These are phyloP conservation scores for Leccinum imitatum DNA, from an alignment of 768 basidiomycete species.

Conservation along the genomic window DNA sequence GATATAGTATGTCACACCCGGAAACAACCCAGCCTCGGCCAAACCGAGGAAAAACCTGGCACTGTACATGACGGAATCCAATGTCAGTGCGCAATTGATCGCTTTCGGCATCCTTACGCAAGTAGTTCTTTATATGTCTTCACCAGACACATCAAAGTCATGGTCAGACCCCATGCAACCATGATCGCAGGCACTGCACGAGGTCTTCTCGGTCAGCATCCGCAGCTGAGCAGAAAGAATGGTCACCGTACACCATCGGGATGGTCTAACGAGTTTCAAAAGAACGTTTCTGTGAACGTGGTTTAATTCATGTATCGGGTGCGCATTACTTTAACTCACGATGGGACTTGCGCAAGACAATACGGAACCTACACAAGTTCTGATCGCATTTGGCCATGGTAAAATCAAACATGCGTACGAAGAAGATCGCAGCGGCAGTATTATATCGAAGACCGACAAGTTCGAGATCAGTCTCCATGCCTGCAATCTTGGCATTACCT, in stretches of 20 bases:
- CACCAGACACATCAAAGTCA: slow-evolving; percentile 39
- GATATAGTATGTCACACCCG: slow-evolving; percentile 42
- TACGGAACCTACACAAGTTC: slow-evolving; percentile 34
- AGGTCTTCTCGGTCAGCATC: slow-evolving; percentile 5
- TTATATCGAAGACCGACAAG: slow-evolving; percentile 39
- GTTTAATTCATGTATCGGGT: not conserved
- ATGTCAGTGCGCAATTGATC: not conserved
- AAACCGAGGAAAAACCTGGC: slow-evolving; percentile 45
- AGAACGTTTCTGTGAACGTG: slow-evolving; percentile 33
- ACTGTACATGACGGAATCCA: slow-evolving; percentile 16
- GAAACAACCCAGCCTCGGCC: slow-evolving; percentile 45
- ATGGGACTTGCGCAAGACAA: slow-evolving; percentile 37
- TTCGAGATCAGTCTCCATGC: slow-evolving; percentile 41
- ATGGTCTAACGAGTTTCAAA: slow-evolving; percentile 34
- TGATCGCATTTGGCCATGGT: not conserved
- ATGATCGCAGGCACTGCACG: slow-evolving; percentile 38
- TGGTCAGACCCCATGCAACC: slow-evolving; percentile 38
- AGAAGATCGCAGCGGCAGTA: slow-evolving; percentile 39
- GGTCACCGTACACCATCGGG: slow-evolving; percentile 31
- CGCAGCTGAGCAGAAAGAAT: not conserved
- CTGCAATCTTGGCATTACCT: slow-evolving; percentile 47
- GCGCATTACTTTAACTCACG: slow-evolving; percentile 27
- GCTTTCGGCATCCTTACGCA: slow-evolving; percentile 24
- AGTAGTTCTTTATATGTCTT: slow-evolving; percentile 29
- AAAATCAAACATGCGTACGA: slow-evolving; percentile 20